These are phyloP conservation scores for Pseudogymnoascus sp. DNA, from an alignment of 2,329 filamentous ascomycete species.

Conservation along the genomic window DNA sequence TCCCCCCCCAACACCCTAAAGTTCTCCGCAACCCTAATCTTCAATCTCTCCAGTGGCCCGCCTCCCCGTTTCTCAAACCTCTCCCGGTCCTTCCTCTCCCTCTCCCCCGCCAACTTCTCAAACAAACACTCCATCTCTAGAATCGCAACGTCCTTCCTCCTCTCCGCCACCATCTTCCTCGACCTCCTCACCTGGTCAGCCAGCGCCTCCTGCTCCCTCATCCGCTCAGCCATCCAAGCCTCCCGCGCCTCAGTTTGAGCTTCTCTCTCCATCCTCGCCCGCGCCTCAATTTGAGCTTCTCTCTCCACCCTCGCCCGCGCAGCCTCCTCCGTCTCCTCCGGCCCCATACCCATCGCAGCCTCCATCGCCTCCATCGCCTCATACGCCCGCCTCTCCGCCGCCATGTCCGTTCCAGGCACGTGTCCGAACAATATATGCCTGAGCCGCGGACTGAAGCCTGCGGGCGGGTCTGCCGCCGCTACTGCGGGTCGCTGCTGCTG, in stretches of 20 bases:
- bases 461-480: no score
- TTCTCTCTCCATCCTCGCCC: no score
- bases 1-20: not conserved
- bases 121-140: not conserved
- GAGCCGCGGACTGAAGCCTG: no score
- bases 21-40: not conserved
- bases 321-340: no score
- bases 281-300: no score
- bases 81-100: not conserved
- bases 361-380: no score
- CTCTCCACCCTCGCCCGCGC: no score
- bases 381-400: no score
- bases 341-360: no score
- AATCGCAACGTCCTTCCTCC: not conserved
- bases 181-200: not conserved
- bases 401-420: no score
- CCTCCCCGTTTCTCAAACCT: not conserved
- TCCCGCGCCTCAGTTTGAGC: not conserved
- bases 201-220: not conserved
- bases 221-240: not conserved
- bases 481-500: no score
- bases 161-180: not conserved
- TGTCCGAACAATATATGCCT: no score
- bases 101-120: not conserved
- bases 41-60: not conserved